phyloP scores from a whole-genome alignment of 495 filamentous ascomycete species.

The Trichocladium antarcticum region DNA sequence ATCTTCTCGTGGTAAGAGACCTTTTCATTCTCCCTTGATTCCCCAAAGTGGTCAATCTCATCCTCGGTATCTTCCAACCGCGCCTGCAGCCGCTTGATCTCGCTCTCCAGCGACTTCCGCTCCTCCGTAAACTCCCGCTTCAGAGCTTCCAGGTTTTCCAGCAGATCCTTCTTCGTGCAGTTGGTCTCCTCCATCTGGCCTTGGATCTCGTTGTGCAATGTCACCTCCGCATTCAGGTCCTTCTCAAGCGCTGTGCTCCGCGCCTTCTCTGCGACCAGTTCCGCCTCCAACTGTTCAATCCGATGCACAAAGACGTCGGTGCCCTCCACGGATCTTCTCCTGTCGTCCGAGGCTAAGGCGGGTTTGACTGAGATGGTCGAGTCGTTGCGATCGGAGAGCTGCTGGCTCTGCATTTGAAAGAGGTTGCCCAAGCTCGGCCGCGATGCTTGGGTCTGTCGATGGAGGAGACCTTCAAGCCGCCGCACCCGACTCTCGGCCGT shows the following conservation, averaged over 20 bases:
- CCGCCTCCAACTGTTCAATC: slow-evolving; percentile 69
- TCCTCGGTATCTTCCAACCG: slow-evolving; percentile 82
- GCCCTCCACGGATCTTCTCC: slow-evolving; percentile 28
- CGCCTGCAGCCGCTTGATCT: slow-evolving; percentile 61
- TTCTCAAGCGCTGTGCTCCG: slow-evolving; percentile 44
- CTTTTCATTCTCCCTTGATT: slow-evolving; percentile 68
- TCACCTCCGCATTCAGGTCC: slow-evolving; percentile 45
- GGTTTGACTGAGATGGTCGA: slow-evolving; percentile 35
- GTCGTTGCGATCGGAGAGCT: slow-evolving; percentile 29
- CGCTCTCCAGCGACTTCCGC: slow-evolving; percentile 64
- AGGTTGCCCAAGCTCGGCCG: slow-evolving; percentile 58
- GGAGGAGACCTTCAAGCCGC: slow-evolving; percentile 84
- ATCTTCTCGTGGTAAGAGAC: slow-evolving; percentile 55
- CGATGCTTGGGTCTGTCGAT: slow-evolving; percentile 66
- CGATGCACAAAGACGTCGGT: slow-evolving; percentile 38
- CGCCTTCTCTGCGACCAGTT: slow-evolving; percentile 51
- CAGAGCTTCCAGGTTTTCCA: slow-evolving; percentile 86
- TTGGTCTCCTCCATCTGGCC: slow-evolving; percentile 68
- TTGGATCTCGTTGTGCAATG: slow-evolving; percentile 54
- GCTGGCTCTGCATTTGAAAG: slow-evolving; percentile 41
- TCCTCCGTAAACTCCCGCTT: slow-evolving; percentile 82
- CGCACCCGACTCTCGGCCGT: slow-evolving; percentile 85
- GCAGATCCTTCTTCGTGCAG: slow-evolving; percentile 85
- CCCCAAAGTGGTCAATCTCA: slow-evolving; percentile 74
- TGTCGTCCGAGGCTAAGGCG: slow-evolving; percentile 26